Percentiles rank a stretch among this genome's conserved stretches.
Conservation (phyloP, 371 early-diverging fungal genomes). For the Mortierella sp. region DNA sequence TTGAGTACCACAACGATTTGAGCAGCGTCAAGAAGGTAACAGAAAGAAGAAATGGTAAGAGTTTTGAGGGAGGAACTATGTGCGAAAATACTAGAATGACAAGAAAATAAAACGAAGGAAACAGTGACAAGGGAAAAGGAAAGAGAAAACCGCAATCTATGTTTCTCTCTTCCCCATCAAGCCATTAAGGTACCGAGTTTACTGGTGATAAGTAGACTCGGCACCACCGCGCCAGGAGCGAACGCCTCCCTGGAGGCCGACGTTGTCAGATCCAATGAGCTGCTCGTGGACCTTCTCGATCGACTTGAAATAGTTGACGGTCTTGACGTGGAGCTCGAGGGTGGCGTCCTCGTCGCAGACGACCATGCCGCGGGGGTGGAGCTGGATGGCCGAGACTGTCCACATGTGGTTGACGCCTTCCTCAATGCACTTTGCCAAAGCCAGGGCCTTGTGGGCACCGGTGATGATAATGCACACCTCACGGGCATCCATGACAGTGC, state of each 20-base stretch:
- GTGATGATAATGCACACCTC: conserved; percentile 90
- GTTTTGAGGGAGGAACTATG: too few species aligned
- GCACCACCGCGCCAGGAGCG: conserved; percentile 57
- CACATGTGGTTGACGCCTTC: conserved; percentile 93
- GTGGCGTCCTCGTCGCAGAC: conserved; percentile 94
- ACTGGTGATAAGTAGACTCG: conserved; percentile 57
- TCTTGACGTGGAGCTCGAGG: conserved; percentile 91
- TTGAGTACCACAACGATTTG: too few species aligned
- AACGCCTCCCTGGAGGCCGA: conserved; percentile 79
- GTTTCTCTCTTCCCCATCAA: too few species aligned
- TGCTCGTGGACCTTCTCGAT: conserved; percentile 90
- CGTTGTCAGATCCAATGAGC: conserved; percentile 83
- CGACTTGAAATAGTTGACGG: conserved; percentile 91
- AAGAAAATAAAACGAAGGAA: too few species aligned
- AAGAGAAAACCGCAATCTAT: too few species aligned
- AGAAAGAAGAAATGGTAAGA: too few species aligned
- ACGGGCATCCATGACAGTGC: conserved; percentile 77
- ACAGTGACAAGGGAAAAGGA: too few species aligned
- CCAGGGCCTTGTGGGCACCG: conserved; percentile 86
- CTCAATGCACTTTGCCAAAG: conserved; percentile 89
- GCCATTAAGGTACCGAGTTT: too few species aligned
- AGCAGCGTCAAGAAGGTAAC: too few species aligned
- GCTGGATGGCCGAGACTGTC: conserved; percentile 92
- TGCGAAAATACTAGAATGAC: too few species aligned
- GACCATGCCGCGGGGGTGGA: conserved; percentile 88